A percentile compares a stretch with the other conserved stretches of the same genome.
These are phyloP conservation scores for Podospora anserina DNA, from an alignment of 495 filamentous ascomycete genomes.

Conservation along the genomic window DNA sequence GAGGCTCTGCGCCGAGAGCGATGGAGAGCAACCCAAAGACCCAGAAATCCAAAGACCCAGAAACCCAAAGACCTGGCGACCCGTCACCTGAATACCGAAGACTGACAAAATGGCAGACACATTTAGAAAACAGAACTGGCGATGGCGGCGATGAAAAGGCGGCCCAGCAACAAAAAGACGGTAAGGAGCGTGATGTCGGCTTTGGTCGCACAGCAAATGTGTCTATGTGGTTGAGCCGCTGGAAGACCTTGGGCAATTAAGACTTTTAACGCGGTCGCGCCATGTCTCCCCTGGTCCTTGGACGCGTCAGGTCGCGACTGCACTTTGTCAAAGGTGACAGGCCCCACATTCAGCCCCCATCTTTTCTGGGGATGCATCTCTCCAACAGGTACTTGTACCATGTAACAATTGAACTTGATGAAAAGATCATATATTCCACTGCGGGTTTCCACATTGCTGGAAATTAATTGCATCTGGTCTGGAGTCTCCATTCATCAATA, in stretches of 20 bases:
- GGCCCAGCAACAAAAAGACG: slow-evolving; percentile 2
- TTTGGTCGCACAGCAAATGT: background rate
- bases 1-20: slow-evolving; percentile 9
- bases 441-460: background rate
- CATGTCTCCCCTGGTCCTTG: slow-evolving; percentile 11
- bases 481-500: background rate
- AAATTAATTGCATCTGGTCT: background rate
- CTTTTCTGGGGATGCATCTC: slow-evolving; percentile 5
- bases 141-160: slow-evolving; percentile 1
- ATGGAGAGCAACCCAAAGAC: slow-evolving; percentile 12
- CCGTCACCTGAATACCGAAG: slow-evolving; percentile 18
- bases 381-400: background rate
- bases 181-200: background rate
- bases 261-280: slow-evolving; percentile 32
- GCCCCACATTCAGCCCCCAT: slow-evolving; percentile 20
- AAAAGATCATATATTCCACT: background rate
- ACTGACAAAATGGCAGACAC: slow-evolving; percentile 2
- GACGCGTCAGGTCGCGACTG: slow-evolving; percentile 22
- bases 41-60: slow-evolving; percentile 12
- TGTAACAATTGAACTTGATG: background rate
- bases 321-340: slow-evolving; percentile 8
- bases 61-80: slow-evolving; percentile 11
- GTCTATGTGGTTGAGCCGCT: background rate
- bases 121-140: slow-evolving; percentile 11
- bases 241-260: slow-evolving; percentile 17